Evolutionary conservation across 2,329 filamentous ascomycete species (phyloP), one percentile per base, ranked within the genome.

Genomic region (Passalora sequoiae): DNA sequence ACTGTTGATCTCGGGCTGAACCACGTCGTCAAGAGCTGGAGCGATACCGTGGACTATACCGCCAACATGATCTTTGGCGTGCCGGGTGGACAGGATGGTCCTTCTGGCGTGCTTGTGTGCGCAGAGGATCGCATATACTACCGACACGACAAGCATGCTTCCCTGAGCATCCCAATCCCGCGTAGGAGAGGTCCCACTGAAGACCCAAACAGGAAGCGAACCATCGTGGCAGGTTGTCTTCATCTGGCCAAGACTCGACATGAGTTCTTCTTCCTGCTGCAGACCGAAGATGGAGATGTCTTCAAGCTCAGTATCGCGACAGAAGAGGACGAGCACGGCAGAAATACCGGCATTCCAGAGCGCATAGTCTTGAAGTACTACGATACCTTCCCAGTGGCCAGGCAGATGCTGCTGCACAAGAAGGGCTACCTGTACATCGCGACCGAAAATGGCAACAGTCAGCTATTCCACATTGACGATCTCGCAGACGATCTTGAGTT

Each of bases 241-340:
- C 92, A 98, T 69, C 94, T 94, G 65, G 83, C 96, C 63, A 91
- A 92, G 59, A 89, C 89, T 20, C 53, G 54, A 38, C 54, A 58
- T 30, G 89, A 89, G 1, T 98, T 98, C 70, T 99, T 98, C 72
- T 95, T 97, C 64, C 77, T 99, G 2, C 71, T 98, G 1, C 92
- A 99, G 64, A 89, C 86, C 0, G 92, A 98, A 45, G 94, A 98
- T 63, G 92, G 92, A n/a, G 94, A 98, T 65, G 73, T 98, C 5
- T 97, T 98, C 76, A 97, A 97, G 65, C 78, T 97, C 38, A 96
- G 84, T 0, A 81, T 98, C 47, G 89, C 96, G 52, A 91, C 96
- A 81, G 76, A 82, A 7, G 84, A 89, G 55, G 86, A 94, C 56
- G 78, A 83, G 1, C 78, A 85, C 35, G 87, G 84, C 9, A 82